Evolutionary conservation across 805 yeast species (phyloP), one percentile per base, ranked within the genome.

Genomic region (Grigorovia humatica): DNA sequence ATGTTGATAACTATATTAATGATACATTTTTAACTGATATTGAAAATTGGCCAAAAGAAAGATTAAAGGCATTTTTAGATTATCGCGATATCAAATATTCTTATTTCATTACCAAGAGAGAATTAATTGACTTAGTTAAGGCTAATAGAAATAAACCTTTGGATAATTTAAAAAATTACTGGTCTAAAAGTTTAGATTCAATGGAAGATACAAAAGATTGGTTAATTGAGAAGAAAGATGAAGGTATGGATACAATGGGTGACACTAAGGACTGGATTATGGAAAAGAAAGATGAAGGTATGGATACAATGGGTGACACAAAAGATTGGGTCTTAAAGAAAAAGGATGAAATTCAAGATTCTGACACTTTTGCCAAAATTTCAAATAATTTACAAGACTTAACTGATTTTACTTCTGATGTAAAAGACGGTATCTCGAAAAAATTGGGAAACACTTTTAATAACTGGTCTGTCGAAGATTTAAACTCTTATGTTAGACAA

Each of bases 21-120:
- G 75, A 74, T 54, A 73, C 78, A 1, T 75, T 77, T 55, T 61
- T 74, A 47, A 64, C 73, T 44, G 77, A 74, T 41, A 63, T 76
- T 48, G 75, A 75, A 45, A 59, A 61, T 11, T 77, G 81, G 81
- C 66, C 77, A 19, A 73, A 73, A 56, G 73, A 70, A 18, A 70
- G 73, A 51, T 65, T 77, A 52, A 72, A 64, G 55, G 62, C 68
- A 4, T 77, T 74, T 52, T 59, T 77, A 43, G 66, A 69, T 30
- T 61, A 70, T 2, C 71, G 80, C 54, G 71, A 68, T 35, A 66
- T 77, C 32, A 55, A 68, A 13, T 62, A 70, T 48, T 71, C 77
- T 23, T 48, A 61, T 2, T 68, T 74, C 49, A 64, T 76, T 2
- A 72, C 78, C 6, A 71, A 66, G 55, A 52, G 60, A 29, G 69